A percentile compares a stretch with the other conserved stretches of the same genome.
These are phyloP conservation scores for Catharanthus roseus DNA, from an alignment of 257 asterid species.

Conservation along the genomic window DNA sequence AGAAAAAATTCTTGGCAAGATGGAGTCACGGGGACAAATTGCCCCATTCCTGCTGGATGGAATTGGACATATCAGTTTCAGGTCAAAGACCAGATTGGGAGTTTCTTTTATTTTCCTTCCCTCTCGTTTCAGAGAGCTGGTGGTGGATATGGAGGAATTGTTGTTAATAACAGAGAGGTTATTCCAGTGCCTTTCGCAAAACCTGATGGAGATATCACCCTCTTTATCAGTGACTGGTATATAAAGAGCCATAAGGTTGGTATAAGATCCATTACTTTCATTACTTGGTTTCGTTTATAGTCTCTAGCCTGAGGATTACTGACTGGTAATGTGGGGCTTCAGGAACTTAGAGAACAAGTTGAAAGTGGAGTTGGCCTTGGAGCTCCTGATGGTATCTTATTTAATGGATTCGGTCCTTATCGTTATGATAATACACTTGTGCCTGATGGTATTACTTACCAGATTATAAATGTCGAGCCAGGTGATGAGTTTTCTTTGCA, in stretches of 20 bases:
- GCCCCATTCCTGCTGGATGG: conserved; percentile 95
- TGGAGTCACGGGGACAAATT: conserved; percentile 90
- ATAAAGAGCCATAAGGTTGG: conserved; percentile 77
- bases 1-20: conserved; percentile 92
- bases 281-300: neutral
- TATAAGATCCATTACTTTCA: neutral
- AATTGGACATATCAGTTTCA: conserved; percentile 97
- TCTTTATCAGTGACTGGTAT: conserved; percentile 83
- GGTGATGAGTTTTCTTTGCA: conserved; percentile 35
- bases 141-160: conserved; percentile 88
- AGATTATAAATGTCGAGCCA: conserved; percentile 65
- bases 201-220: conserved; percentile 83
- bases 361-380: conserved; percentile 64
- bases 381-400: conserved; percentile 69
- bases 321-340: conserved; percentile 29
- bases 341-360: conserved; percentile 63
- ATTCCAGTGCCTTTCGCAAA: conserved; percentile 68
- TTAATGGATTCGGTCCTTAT: conserved; percentile 88
- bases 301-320: conserved; percentile 19
- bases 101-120: conserved; percentile 89
- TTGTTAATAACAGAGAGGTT: conserved; percentile 67
- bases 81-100: conserved; percentile 94
- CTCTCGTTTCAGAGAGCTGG: conserved; percentile 65
- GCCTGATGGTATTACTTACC: conserved; percentile 54
- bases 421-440: conserved; percentile 57